Conservation (phyloP, 371 early-diverging fungal genomes). For the Mucor lusitanicus region DNA sequence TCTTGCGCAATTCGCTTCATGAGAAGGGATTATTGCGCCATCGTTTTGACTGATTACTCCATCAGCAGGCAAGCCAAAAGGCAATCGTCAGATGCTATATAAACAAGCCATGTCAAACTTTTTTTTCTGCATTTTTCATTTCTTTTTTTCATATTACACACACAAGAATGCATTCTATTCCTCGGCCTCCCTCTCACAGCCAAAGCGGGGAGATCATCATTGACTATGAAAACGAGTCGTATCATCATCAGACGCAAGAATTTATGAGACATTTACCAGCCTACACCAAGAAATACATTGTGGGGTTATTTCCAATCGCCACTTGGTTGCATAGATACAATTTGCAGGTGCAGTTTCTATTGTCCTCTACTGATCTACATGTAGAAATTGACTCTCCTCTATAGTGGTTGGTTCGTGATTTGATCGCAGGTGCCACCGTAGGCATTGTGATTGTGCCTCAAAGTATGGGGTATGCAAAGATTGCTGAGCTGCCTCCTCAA, state of each 20-base stretch:
- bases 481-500: slow-evolving; percentile 80
- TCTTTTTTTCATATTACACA: neutral
- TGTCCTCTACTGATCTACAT: slow-evolving; percentile 9
- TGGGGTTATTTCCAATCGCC: slow-evolving; percentile 63
- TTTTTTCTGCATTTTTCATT: neutral
- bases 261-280: slow-evolving; percentile 32
- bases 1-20: slow-evolving; percentile 1
- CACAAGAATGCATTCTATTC: neutral
- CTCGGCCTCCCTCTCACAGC: neutral
- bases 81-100: neutral
- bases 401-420: slow-evolving; percentile 80
- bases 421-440: slow-evolving; percentile 87
- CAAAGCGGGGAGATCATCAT: slow-evolving; percentile 26
- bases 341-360: slow-evolving; percentile 46
- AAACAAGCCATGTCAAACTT: neutral
- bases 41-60: slow-evolving; percentile 15
- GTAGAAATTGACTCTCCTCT: neutral
- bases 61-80: neutral
- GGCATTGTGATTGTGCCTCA: slow-evolving; percentile 89
- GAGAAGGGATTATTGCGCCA: slow-evolving; percentile 12
- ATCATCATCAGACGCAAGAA: slow-evolving; percentile 29
- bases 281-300: slow-evolving; percentile 32
- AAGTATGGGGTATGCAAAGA: slow-evolving; percentile 82
- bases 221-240: slow-evolving; percentile 39
- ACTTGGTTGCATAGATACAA: slow-evolving; percentile 80